Percentiles rank a stretch among this genome's conserved stretches.
Evolutionary conservation across 2,329 filamentous ascomycete genomes (phyloP).

Genomic region (Venturia carpophila): DNA sequence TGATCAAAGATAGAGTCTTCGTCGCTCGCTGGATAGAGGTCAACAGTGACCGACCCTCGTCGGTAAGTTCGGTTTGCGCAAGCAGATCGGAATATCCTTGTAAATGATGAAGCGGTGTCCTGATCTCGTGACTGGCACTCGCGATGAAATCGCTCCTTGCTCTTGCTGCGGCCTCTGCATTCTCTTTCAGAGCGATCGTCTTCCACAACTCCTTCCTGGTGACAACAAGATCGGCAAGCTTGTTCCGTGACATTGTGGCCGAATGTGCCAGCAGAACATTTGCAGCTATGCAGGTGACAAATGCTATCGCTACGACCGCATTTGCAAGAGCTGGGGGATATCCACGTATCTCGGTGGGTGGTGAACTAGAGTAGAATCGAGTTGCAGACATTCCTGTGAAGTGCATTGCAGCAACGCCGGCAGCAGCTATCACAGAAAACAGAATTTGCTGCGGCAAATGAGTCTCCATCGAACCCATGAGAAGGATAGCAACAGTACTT

Average conservation of each 20-base stretch:
- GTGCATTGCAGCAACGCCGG: constrained; percentile 32
- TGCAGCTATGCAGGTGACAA: constrained; percentile 30
- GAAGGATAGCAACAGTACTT: constrained; percentile 27
- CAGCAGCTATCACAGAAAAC: constrained; percentile 28
- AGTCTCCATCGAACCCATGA: constrained; percentile 30
- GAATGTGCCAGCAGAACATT: constrained; percentile 31
- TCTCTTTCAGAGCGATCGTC: constrained; percentile 30
- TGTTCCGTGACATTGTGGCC: constrained; percentile 27
- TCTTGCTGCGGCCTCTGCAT: constrained; percentile 28
- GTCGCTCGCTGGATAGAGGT: constrained; percentile 30
- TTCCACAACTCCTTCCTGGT: constrained; percentile 29
- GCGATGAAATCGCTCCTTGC: constrained; percentile 31
- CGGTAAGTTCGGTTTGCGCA: constrained; percentile 27
- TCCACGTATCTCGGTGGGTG: constrained; percentile 24
- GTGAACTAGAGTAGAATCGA: constrained; percentile 26
- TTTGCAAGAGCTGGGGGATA: constrained; percentile 29
- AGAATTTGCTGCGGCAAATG: constrained; percentile 28
- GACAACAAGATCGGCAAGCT: constrained; percentile 28
- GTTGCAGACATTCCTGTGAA: constrained; percentile 30
- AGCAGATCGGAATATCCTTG: constrained; percentile 32
- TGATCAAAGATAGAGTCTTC: constrained; percentile 31
- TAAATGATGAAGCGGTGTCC: constrained; percentile 31
- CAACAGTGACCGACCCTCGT: constrained; percentile 28
- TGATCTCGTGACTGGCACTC: constrained; percentile 32
- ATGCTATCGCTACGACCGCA: constrained; percentile 28